Conservation (phyloP, 2,329 filamentous ascomycete genomes). For the Aspergillus clavatus region DNA sequence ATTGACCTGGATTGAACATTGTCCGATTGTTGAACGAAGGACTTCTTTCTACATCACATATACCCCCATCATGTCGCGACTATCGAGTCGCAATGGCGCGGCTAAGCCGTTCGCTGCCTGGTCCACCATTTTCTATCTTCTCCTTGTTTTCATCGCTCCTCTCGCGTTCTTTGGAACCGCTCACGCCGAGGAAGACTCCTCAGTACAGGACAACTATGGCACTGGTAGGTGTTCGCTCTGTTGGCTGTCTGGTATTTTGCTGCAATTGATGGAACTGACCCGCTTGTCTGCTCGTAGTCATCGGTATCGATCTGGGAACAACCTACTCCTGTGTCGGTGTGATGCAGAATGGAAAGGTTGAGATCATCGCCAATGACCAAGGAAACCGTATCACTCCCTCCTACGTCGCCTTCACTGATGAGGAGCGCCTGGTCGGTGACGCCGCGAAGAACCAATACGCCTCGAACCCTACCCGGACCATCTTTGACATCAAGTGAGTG, state of each 20-base stretch:
- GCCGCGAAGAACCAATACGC: constrained; percentile 95
- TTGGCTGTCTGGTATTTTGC: too few relatives aligned
- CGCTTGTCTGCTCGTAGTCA: constrained; percentile 51
- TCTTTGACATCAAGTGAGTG: constrained; percentile 79
- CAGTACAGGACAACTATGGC: constrained; percentile 70
- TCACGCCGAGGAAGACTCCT: constrained; percentile 68
- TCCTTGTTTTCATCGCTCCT: constrained; percentile 78
- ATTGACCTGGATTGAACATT: not conserved
- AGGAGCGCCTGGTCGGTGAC: constrained; percentile 94
- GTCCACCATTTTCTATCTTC: constrained; percentile 87
- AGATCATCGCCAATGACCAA: constrained; percentile 94
- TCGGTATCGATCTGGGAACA: constrained; percentile 93
- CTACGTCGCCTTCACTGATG: constrained; percentile 94
- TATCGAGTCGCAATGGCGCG: constrained; percentile 55
- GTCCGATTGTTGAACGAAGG: too few relatives aligned
- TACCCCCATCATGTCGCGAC: constrained; percentile 52
- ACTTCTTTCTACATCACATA: constrained; percentile 12
- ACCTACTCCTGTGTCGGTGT: constrained; percentile 87
- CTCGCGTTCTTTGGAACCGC: constrained; percentile 75
- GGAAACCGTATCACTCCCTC: constrained; percentile 94
- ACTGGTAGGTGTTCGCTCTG: constrained; percentile 49
- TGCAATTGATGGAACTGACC: too few relatives aligned
- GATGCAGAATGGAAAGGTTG: constrained; percentile 91
- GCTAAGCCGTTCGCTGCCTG: constrained; percentile 68
- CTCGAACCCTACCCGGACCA: constrained; percentile 68